Base-by-base conservation (phyloP, 192 early-diverging fungal genomes). In the Pilobolus umbonatus region DNA sequence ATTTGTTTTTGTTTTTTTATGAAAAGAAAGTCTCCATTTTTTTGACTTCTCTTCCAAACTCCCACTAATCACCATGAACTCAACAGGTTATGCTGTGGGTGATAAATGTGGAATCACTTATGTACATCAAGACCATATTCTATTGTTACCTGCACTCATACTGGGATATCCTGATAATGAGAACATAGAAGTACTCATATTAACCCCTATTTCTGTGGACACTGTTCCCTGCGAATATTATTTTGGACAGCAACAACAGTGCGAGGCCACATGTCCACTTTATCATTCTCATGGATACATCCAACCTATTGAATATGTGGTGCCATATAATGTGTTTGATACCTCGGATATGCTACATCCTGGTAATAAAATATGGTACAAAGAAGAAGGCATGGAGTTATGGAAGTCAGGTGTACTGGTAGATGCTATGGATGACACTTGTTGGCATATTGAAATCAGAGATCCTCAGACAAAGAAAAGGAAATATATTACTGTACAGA, bases 211-310 rank as follows among this genome's bases (percentile, higher is more conserved):
- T 25, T 26, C 53, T 8, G 21, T 22, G 7, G 35, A 55, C 2
- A 55, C 53, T 0, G 25, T 55, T 6, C 34, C 53, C 34, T 55
- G 53, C 36, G 28, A 22, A 11, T 7, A 39, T 12, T 38, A 55
- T 55, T 4, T 51, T 29, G n/a, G n/a, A n/a, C n/a, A 19, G 14
- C 8, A 38, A 25, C 8, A 15, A 11, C 14, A 40, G 53, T 40
- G 4, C 24, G n/a, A 28, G 10, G 21, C 53, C 53, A n/a, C n/a
- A n/a, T n/a, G n/a, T 22, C 35, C 53, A 11, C 11, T 15, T 24
- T 2, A 26, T 11, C 35, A n/a, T 17, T 36, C 35, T 25, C 53
- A 55, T 39, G 53, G 53, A 11, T 55, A 55, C 30, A 11, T 21
- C 3, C 3, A 40, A 4, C 24, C 32, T 14, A 5, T 9, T 24